These are phyloP conservation scores for grape (Vitis vinifera) DNA, from an alignment of 164 flowering plant species.

Conservation along the genomic window ASM3070453v1 NC_081820.1:26043001-26043500, in stretches of 20 bases:
- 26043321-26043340: neutral
- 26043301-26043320: neutral
- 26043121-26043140: slow-evolving; percentile 5
- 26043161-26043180: neutral
- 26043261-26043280: neutral
- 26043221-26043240: neutral
- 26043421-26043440: neutral
- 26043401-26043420: neutral
- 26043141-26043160: slow-evolving; percentile 20
- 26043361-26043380: neutral
- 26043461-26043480: no score
- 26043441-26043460: no score
- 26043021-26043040: slow-evolving; percentile 18
- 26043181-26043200: slow-evolving; percentile 6
- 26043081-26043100: slow-evolving; percentile 6
- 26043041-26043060: slow-evolving; percentile 21
- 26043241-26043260: no score
- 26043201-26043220: slow-evolving; percentile 3
- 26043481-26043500: no score
- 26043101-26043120: neutral
- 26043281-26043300: neutral
- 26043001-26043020: slow-evolving; percentile 23
- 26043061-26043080: slow-evolving; percentile 18
- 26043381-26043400: neutral
- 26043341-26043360: neutral